Evolutionary conservation across 257 asterid genomes (phyloP).

Genomic region (Jaltomata sinuosa): DNA sequence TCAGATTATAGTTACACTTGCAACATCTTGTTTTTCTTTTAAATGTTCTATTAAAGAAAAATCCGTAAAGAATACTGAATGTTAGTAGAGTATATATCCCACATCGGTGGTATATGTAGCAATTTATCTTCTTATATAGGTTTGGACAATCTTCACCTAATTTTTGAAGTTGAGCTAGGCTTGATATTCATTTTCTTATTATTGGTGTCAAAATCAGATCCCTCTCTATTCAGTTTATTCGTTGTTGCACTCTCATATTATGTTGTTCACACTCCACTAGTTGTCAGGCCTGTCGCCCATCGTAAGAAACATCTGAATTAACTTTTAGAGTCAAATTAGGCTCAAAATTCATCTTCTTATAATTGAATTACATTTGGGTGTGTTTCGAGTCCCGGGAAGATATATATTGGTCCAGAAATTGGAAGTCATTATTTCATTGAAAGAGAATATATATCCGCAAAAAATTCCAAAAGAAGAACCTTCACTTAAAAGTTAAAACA

Average conservation of each 20-base stretch:
- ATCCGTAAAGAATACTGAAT: neutral
- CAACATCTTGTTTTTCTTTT: neutral
- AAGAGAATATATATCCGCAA: neutral
- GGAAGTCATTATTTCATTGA: neutral
- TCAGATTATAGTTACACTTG: neutral
- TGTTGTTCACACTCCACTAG: too few species aligned
- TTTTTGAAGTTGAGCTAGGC: neutral
- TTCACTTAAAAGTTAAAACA: neutral
- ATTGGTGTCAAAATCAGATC: too few species aligned
- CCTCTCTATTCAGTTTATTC: too few species aligned
- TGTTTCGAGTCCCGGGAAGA: too few species aligned
- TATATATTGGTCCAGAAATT: neutral
- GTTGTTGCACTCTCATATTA: too few species aligned
- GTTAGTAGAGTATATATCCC: neutral
- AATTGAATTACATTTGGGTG: too few species aligned
- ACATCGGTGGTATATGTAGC: neutral
- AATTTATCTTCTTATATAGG: neutral
- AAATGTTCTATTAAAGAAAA: neutral
- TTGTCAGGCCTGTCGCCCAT: too few species aligned
- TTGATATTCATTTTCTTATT: neutral
- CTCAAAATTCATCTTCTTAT: too few species aligned
- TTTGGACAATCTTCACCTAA: too few species aligned
- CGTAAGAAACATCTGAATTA: too few species aligned
- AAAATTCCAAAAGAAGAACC: neutral
- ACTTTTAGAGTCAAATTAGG: too few species aligned